Percentiles rank a stretch among this genome's conserved stretches.
These are phyloP conservation scores for Lenwebbia sp. DNA, from an alignment of 345 rosid species.

Conservation along the genomic window DNA sequence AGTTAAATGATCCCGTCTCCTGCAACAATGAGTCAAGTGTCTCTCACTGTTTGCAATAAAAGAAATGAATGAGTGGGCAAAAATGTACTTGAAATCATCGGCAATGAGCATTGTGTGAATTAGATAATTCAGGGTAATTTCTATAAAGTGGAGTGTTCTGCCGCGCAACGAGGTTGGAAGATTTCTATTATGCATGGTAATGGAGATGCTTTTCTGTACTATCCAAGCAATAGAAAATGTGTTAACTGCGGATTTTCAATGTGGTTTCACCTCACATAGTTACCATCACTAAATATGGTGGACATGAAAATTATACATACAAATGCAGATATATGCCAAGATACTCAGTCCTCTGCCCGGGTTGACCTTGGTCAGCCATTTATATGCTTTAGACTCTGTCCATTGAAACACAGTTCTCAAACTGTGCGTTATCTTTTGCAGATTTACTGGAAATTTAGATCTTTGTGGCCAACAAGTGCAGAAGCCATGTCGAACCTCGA, in stretches of 20 bases:
- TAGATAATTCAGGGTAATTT: background rate
- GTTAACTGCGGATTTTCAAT: background rate
- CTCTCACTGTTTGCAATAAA: background rate
- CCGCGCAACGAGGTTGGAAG: background rate
- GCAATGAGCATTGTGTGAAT: background rate
- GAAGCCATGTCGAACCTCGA: constrained; percentile 82
- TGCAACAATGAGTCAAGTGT: background rate
- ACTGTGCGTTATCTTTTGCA: constrained; percentile 9
- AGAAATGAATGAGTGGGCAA: background rate
- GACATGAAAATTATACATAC: background rate
- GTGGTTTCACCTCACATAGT: background rate
- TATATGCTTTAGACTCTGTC: background rate
- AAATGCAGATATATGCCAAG: background rate
- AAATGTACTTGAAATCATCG: background rate
- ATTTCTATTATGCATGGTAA: background rate
- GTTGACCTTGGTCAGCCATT: background rate
- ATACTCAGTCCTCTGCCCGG: background rate
- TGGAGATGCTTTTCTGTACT: background rate
- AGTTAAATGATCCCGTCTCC: background rate
- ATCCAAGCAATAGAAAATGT: background rate
- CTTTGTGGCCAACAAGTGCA: constrained; percentile 86
- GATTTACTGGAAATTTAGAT: constrained; percentile 77
- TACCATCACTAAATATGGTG: background rate
- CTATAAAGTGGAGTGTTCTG: background rate
- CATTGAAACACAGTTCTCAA: background rate